phyloP scores from a whole-genome alignment of 2,329 filamentous ascomycete species.

The Tolypocladium album region DNA sequence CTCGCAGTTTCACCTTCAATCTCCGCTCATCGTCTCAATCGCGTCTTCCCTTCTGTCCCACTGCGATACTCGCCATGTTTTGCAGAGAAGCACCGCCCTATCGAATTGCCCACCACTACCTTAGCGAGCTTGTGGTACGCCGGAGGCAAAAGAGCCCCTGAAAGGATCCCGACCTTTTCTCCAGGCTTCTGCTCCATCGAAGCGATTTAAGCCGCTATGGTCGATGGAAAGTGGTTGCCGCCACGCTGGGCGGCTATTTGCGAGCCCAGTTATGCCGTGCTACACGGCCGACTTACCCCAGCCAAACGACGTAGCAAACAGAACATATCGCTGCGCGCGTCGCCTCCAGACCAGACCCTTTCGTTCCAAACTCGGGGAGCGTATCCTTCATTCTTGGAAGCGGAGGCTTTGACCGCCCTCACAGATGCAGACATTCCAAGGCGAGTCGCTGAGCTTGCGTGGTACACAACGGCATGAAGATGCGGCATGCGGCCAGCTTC shows the following conservation, averaged over 20 bases:
- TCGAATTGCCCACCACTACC: background rate
- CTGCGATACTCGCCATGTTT: background rate
- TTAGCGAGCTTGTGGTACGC: background rate
- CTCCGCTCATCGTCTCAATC: conserved; percentile 13
- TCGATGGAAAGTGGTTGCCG: background rate
- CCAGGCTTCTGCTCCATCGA: background rate
- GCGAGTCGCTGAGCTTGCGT: background rate
- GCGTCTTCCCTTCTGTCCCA: background rate
- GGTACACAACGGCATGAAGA: background rate
- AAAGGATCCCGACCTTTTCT: background rate
- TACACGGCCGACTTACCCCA: background rate
- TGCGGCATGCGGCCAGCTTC: background rate
- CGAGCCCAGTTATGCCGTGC: background rate
- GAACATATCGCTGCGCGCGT: background rate
- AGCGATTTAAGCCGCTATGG: background rate
- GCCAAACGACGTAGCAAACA: background rate
- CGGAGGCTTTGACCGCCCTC: background rate
- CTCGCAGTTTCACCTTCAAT: conserved; percentile 14
- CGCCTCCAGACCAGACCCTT: background rate
- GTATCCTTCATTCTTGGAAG: background rate
- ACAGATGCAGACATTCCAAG: background rate
- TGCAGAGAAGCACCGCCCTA: background rate
- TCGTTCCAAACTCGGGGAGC: background rate
- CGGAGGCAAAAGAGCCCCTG: background rate
- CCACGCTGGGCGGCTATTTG: background rate